A percentile compares a stretch with the other conserved stretches of the same genome.
Conservation (phyloP, 1,284 basidiomycete species). For the Cerioporus squamosus region DNA sequence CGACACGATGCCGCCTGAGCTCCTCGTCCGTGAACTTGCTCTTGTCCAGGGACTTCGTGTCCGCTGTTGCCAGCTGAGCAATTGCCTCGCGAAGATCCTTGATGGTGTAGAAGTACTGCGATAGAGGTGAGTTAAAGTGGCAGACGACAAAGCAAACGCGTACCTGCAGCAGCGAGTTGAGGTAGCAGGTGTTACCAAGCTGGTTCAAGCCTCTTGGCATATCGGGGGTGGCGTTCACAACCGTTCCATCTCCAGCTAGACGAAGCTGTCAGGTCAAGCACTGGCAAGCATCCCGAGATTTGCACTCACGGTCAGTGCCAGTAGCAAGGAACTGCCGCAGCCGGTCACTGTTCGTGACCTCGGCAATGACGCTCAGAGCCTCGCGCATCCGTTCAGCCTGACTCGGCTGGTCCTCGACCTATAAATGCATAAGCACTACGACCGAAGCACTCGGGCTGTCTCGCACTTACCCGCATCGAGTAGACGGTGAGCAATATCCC, state of each 20-base stretch:
- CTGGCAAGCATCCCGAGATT: not conserved
- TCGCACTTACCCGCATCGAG: conserved; percentile 66
- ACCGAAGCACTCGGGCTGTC: not conserved
- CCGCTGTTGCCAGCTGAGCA: conserved; percentile 59
- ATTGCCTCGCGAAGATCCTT: conserved; percentile 83
- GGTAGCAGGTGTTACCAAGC: conserved; percentile 92
- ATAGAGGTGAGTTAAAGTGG: not conserved
- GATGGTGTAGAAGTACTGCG: conserved; percentile 94
- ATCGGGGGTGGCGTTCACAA: conserved; percentile 56
- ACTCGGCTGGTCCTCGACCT: conserved; percentile 74
- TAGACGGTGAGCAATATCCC: conserved; percentile 76
- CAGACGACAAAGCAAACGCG: conserved; percentile 3
- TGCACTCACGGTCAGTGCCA: conserved; percentile 71
- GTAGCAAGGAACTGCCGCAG: conserved; percentile 68
- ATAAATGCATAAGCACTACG: not conserved
- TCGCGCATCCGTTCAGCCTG: conserved; percentile 70
- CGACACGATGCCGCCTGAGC: conserved; percentile 81
- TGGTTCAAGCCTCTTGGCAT: conserved; percentile 89
- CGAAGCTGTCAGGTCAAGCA: not conserved
- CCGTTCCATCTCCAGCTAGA: conserved; percentile 64
- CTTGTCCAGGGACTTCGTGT: conserved; percentile 60
- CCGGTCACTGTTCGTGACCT: conserved; percentile 74
- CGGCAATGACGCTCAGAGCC: conserved; percentile 68
- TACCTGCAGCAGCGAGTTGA: conserved; percentile 86
- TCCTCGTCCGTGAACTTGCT: conserved; percentile 80